A percentile compares a stretch with the other conserved stretches of the same genome.
These are phyloP conservation scores for Pelargonium cotyledonis DNA, from an alignment of 441 rosid genomes.

Conservation along the genomic window DNA sequence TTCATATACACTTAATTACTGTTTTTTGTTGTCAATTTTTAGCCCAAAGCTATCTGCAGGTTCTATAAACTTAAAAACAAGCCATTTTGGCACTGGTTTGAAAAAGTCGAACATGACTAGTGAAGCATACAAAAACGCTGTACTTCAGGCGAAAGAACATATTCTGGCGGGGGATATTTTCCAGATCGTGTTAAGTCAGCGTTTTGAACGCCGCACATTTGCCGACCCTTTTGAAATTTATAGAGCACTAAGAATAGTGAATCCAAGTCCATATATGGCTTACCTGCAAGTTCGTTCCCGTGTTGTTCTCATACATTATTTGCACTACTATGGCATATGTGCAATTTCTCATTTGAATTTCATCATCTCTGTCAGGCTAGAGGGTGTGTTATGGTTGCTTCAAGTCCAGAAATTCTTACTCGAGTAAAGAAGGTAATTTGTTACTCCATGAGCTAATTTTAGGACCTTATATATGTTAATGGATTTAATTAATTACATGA, in stretches of 20 bases:
- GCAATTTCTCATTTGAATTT: conserved; percentile 10
- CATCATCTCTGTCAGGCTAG: conserved; percentile 51
- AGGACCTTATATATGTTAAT: neutral
- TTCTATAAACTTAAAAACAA: conserved; percentile 53
- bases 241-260: conserved; percentile 84
- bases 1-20: neutral
- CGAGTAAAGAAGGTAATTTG: conserved; percentile 60
- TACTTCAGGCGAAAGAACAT: conserved; percentile 74
- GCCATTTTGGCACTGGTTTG: conserved; percentile 61
- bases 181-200: conserved; percentile 92
- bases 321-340: conserved; percentile 11
- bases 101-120: conserved; percentile 68
- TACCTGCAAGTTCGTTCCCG: conserved; percentile 58
- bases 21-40: conserved; percentile 27
- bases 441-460: neutral
- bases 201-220: conserved; percentile 80
- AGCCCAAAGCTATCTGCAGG: conserved; percentile 77
- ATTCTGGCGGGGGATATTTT: conserved; percentile 86
- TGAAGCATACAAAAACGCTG: conserved; percentile 66
- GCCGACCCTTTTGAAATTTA: conserved; percentile 95
- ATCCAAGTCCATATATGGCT: conserved; percentile 93
- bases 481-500: too few species aligned
- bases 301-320: neutral
- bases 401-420: conserved; percentile 92
- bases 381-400: conserved; percentile 86